Evolutionary conservation across 2,329 filamentous ascomycete genomes (phyloP), one percentile per base, ranked within the genome.

Genomic region (Botryosphaeria dothidea): DNA sequence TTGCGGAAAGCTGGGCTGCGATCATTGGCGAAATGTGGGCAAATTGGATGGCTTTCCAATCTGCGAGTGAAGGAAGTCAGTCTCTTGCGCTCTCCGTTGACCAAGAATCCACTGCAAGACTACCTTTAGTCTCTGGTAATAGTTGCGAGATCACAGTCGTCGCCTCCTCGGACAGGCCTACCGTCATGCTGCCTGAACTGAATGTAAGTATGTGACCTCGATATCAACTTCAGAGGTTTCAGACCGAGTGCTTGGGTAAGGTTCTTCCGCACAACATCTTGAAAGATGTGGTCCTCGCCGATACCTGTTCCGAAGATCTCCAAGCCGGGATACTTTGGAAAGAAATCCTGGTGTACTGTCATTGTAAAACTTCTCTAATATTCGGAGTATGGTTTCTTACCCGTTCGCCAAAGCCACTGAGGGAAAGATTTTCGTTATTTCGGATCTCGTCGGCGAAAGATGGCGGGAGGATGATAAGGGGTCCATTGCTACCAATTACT

Each of bases 21-120:
- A 80, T 69, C 19, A 79, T 75, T 8, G 77, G 73, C 27, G 82
- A 73, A 4, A 81, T 66, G 1, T 71, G 69, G 1, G 74, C 69
- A 41, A 80, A 65, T 11, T 67, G 65, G 8, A 66, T 36, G 51
- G 71, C 27, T 48, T 1, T 3, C 17, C n/a, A 15, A 43, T 43
- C 3, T n/a, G n/a, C n/a, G n/a, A n/a, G n/a, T n/a, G n/a, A n/a
- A n/a, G n/a, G n/a, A n/a, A n/a, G n/a, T n/a, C n/a, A n/a, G n/a
- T n/a, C n/a, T n/a, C n/a, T n/a, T n/a, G n/a, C n/a, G n/a, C n/a
- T n/a, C n/a, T n/a, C n/a, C n/a, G n/a, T n/a, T n/a, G n/a, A n/a
- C n/a, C n/a, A n/a, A n/a, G n/a, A n/a, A n/a, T n/a, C n/a, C n/a
- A n/a, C n/a, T n/a, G n/a, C n/a, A n/a, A n/a, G n/a, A n/a, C n/a